Base-by-base conservation (phyloP, 1,284 basidiomycete genomes). In the Leccinum variabile region DNA sequence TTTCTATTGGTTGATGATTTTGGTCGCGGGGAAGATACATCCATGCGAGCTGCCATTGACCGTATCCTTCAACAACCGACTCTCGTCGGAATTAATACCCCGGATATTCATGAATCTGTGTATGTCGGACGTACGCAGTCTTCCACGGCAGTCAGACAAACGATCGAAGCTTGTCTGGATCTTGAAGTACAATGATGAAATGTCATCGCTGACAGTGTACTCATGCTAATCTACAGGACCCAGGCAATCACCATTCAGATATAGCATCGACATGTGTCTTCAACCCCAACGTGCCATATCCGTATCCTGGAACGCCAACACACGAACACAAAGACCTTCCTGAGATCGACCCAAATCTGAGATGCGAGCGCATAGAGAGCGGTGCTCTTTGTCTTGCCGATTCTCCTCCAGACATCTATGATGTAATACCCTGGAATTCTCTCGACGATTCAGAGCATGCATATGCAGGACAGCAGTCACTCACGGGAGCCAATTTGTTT, bases 11-110 rank as follows among this genome's bases (percentile, higher is more conserved):
- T 50, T 70, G 52, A 69, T 53, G 22, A 52, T 28, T 52, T 18
- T 39, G 49, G 13, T 54, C 28, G 14, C 22, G 39, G 56, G 35
- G 13, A 37, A 74, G 70, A 75, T 25, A 35, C 55, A 41, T 71
- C 70, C 46, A 65, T 68, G 57, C 70, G 73, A 52, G 63, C 70
- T 59, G 70, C 72, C n/a, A 70, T 73, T 54, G 61, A 72, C 6
- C 67, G 72, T 16, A 72, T 71, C 54, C 72, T 71, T 53, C 60
- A 61, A 37, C 61, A 65, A 54, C 63, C 72, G 22, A 64, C 61
- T 58, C 66, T 71, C 18, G 33, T 72, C 25, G 70, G 71, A 25
- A 63, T 74, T 4, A 22, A 53, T 50, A 33, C 22, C 13, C 49
- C 32, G 8, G 54, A 33, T 9, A 37, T 4, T 35, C 5, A 46